A percentile compares a stretch with the other conserved stretches of the same genome.
These are phyloP conservation scores for Zygosaccharomyces sapae DNA, from an alignment of 1,139 yeast species.

Conservation along the genomic window DNA sequence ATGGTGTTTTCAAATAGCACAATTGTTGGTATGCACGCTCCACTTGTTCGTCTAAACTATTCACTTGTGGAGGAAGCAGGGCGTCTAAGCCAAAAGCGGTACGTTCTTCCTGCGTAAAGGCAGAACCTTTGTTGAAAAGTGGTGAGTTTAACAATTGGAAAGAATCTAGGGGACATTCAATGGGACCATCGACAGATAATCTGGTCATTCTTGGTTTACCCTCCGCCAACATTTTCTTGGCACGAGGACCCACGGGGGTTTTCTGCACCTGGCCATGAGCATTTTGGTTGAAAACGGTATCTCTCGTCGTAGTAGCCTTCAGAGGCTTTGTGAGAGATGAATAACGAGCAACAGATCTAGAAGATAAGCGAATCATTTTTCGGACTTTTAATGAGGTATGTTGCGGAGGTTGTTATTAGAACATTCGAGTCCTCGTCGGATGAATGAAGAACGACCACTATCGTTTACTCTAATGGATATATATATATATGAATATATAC, in stretches of 20 bases:
- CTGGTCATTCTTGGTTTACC: conserved; percentile 42
- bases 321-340: conserved; percentile 20
- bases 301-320: conserved; percentile 21
- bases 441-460: not conserved
- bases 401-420: not conserved
- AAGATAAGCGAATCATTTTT: conserved; percentile 4
- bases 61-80: conserved; percentile 75
- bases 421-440: not conserved
- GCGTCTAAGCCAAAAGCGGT: conserved; percentile 76
- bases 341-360: conserved; percentile 10
- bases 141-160: conserved; percentile 76
- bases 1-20: conserved; percentile 70
- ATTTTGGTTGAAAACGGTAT: conserved; percentile 17
- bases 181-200: conserved; percentile 73
- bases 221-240: conserved; percentile 46
- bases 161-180: conserved; percentile 72
- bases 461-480: not conserved
- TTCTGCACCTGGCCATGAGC: conserved; percentile 37
- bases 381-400: not conserved
- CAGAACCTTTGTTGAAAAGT: conserved; percentile 87
- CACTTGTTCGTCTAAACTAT: conserved; percentile 81
- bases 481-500: not conserved
- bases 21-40: conserved; percentile 87
- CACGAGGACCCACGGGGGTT: conserved; percentile 59
- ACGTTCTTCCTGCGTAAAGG: conserved; percentile 80